Conservation (phyloP, 1,284 basidiomycete genomes). For the Takashimella tepidaria region DNA sequence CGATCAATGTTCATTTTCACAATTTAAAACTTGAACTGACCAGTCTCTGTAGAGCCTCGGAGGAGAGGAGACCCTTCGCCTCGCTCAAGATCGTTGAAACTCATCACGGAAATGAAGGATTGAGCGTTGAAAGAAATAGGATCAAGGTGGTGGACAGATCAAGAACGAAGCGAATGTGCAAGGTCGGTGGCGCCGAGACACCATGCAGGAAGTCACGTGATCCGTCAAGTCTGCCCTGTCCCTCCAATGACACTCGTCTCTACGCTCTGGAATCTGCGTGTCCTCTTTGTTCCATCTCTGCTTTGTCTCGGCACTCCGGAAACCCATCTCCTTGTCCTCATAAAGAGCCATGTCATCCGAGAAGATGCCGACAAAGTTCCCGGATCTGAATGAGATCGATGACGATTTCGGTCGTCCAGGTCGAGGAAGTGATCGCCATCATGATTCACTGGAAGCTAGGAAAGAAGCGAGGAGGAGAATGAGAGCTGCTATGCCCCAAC, state of each 20-base stretch:
- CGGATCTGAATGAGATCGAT: conserved; percentile 13
- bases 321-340: conserved; percentile 29
- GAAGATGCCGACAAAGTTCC: conserved; percentile 11
- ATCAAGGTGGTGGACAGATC: conserved; percentile 1
- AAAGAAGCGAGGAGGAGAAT: conserved; percentile 37
- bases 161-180: neutral
- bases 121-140: neutral
- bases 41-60: conserved; percentile 13
- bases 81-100: conserved; percentile 52
- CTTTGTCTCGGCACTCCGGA: too few relatives aligned
- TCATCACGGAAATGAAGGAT: conserved; percentile 34
- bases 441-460: too few relatives aligned
- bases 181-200: neutral
- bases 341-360: conserved; percentile 7
- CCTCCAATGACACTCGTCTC: conserved; percentile 2
- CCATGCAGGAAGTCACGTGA: conserved; percentile 8
- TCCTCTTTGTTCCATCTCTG: too few relatives aligned
- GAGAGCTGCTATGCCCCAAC: conserved; percentile 35
- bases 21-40: neutral
- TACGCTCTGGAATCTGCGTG: too few relatives aligned
- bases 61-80: conserved; percentile 37
- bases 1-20: neutral
- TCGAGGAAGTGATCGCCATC: too few relatives aligned
- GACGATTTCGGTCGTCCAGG: conserved; percentile 10
- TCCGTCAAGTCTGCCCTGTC: conserved; percentile 4